Conservation (phyloP, 148 eudicot genomes). For the Cornus controversa region DNA sequence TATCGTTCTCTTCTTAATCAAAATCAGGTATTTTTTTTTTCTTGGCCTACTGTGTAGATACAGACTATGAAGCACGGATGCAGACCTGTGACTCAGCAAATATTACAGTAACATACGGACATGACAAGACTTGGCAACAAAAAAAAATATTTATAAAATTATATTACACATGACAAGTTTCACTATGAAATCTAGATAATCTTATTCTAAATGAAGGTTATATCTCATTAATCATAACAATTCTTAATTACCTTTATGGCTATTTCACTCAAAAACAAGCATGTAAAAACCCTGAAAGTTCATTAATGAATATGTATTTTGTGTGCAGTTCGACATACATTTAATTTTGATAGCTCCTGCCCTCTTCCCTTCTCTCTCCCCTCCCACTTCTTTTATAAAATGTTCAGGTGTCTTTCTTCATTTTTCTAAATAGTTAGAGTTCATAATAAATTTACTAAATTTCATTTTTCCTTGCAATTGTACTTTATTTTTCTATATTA, state of each 20-base stretch:
- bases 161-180: too few relatives aligned
- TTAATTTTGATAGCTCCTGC: background rate
- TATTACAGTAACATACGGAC: background rate
- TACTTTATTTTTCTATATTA: too few relatives aligned
- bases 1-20: conserved; percentile 24
- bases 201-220: too few relatives aligned
- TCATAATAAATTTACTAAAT: too few relatives aligned
- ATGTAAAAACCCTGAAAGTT: too few relatives aligned
- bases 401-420: background rate
- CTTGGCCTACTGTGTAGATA: background rate
- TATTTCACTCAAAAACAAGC: too few relatives aligned
- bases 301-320: too few relatives aligned
- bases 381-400: too few relatives aligned
- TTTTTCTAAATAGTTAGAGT: background rate
- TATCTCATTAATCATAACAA: too few relatives aligned
- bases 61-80: background rate
- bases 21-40: conserved; percentile 16
- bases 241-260: too few relatives aligned
- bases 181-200: too few relatives aligned
- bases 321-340: background rate
- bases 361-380: background rate
- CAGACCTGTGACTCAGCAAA: background rate
- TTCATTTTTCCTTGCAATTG: background rate
- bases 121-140: background rate
- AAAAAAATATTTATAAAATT: too few relatives aligned